Evolutionary conservation across 2,329 filamentous ascomycete species (phyloP).

Genomic region (Samsoniella hepiali): DNA sequence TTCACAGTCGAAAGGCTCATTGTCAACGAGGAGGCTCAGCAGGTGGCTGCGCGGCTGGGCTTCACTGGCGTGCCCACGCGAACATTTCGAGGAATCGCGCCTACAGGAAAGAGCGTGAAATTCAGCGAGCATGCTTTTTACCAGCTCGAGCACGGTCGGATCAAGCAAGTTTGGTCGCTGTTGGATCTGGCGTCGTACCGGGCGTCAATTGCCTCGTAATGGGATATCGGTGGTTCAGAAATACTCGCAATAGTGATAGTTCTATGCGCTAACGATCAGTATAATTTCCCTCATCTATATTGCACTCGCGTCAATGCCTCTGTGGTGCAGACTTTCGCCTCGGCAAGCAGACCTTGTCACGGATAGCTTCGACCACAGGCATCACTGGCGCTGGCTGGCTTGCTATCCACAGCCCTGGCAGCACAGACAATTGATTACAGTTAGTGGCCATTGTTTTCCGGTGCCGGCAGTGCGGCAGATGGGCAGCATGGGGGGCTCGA

Average conservation of each 20-base stretch:
- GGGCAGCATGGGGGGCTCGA: no score
- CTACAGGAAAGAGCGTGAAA: constrained; percentile 28
- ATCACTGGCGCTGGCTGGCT: no score
- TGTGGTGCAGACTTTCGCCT: no score
- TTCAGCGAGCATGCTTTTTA: constrained; percentile 37
- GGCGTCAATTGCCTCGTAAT: background rate
- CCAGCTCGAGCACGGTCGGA: constrained; percentile 31
- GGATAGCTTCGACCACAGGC: no score
- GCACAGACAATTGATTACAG: no score
- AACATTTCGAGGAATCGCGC: constrained; percentile 27
- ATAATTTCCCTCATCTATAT: no score
- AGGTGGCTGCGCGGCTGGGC: constrained; percentile 31
- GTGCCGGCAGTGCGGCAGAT: no score
- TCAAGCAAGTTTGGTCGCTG: constrained; percentile 33
- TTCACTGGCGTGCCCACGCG: constrained; percentile 31
- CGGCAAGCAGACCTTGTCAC: no score
- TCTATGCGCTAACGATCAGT: no score
- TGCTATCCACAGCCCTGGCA: no score
- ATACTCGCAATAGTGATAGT: background rate
- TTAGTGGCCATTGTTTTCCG: no score
- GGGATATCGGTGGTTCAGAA: background rate
- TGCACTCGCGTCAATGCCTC: no score
- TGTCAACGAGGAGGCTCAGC: constrained; percentile 31
- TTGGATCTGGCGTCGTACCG: constrained; percentile 30
- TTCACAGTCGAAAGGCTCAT: constrained; percentile 29